Percentiles rank a stretch among this genome's conserved stretches.
These are phyloP conservation scores for Saccharomycopsis malanga DNA, from an alignment of 805 yeast genomes.

Conservation along the genomic window DNA sequence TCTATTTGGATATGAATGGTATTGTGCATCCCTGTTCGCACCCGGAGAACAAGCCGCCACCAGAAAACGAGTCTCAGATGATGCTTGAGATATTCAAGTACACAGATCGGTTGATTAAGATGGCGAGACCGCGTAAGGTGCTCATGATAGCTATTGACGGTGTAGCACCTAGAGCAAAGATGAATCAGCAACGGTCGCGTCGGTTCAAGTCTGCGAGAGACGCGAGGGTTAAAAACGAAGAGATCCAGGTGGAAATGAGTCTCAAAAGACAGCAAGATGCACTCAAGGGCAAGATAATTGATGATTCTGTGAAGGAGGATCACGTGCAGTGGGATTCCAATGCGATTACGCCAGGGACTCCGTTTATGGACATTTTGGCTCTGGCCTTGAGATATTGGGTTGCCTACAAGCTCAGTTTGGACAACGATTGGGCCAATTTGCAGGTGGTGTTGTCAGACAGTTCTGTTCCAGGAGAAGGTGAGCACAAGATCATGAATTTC, in stretches of 20 bases:
- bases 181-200: constrained; percentile 95
- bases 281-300: constrained; percentile 69
- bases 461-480: constrained; percentile 99
- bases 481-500: constrained; percentile 95
- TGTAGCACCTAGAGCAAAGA: constrained; percentile 96
- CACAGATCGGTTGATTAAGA: constrained; percentile 82
- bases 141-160: constrained; percentile 97
- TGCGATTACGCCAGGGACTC: constrained; percentile 98
- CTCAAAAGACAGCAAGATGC: constrained; percentile 34
- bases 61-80: constrained; percentile 96
- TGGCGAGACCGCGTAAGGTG: constrained; percentile 93
- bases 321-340: constrained; percentile 78
- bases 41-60: constrained; percentile 94
- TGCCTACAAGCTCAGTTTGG: constrained; percentile 76
- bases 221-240: constrained; percentile 71
- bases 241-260: constrained; percentile 44
- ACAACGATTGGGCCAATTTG: constrained; percentile 88
- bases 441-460: constrained; percentile 93
- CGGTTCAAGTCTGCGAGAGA: constrained; percentile 89
- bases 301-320: constrained; percentile 63
- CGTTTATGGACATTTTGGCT: constrained; percentile 90
- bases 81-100: constrained; percentile 86
- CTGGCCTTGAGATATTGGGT: constrained; percentile 83
- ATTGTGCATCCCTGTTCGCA: constrained; percentile 99
- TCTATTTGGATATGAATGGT: constrained; percentile 97